Conservation (phyloP, 257 asterid species). For the Solanum ossicruentum region DNA sequence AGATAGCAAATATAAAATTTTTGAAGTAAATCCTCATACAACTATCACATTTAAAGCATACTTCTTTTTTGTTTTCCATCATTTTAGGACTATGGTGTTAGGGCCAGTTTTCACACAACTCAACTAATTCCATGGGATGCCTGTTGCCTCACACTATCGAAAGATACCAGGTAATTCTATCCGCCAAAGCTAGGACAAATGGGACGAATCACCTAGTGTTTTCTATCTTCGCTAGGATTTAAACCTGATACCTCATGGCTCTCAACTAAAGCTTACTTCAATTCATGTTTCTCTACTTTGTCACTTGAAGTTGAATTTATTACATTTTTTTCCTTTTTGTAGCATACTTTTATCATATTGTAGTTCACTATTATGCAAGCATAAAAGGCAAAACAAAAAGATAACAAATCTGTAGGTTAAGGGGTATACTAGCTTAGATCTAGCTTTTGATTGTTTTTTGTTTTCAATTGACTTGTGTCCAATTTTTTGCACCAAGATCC, state of each 20-base stretch:
- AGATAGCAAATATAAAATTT: neutral
- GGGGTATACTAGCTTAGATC: neutral
- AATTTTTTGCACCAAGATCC: neutral
- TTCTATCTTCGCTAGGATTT: no score
- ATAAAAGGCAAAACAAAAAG: neutral
- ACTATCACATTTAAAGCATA: neutral
- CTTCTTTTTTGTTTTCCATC: neutral
- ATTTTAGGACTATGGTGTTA: no score
- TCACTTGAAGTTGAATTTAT: neutral
- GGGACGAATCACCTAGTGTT: no score
- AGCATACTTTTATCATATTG: neutral
- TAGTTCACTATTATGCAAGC: neutral
- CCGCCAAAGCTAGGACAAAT: no score
- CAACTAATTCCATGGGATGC: no score
- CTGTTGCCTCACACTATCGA: no score
- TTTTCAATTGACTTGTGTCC: neutral
- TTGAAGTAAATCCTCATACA: neutral
- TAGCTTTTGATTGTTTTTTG: neutral
- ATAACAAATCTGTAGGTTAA: neutral
- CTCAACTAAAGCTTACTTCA: neutral
- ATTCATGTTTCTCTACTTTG: neutral
- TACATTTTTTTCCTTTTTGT: neutral
- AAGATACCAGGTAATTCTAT: no score
- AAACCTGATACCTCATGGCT: no score
- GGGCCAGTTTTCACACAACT: no score